A percentile compares a stretch with the other conserved stretches of the same genome.
Conservation (phyloP, 192 early-diverging fungal genomes). For the Coemansia sp. region DNA sequence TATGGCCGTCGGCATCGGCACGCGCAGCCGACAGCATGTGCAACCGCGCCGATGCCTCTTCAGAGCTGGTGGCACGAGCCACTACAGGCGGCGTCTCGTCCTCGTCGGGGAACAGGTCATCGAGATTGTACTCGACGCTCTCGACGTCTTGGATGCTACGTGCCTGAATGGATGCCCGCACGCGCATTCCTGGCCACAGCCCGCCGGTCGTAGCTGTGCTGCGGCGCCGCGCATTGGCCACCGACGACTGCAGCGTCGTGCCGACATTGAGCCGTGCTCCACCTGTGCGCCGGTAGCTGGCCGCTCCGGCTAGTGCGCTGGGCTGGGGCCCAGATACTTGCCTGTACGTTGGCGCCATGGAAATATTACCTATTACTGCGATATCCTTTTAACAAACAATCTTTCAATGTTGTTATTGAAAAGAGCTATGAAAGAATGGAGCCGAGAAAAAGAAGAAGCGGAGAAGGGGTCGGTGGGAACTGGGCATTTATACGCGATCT, state of each 20-base stretch:
- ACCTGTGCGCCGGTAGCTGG: slow-evolving; percentile 2
- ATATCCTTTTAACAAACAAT: no score
- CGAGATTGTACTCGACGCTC: slow-evolving; percentile 47
- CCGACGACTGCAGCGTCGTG: slow-evolving; percentile 40
- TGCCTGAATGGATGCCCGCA: slow-evolving; percentile 2
- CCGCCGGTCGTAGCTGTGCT: slow-evolving; percentile 27
- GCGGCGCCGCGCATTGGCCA: slow-evolving; percentile 19
- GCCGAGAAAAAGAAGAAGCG: no score
- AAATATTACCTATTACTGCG: no score
- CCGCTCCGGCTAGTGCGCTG: no score
- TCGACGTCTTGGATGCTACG: slow-evolving; percentile 11
- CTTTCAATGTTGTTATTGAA: no score
- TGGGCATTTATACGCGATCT: no score
- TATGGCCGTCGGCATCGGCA: slow-evolving; percentile 22
- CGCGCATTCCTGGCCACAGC: slow-evolving; percentile 6
- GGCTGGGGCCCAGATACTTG: no score
- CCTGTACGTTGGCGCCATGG: no score
- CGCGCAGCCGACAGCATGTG: slow-evolving; percentile 39
- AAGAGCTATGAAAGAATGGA: no score
- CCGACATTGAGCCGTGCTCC: slow-evolving; percentile 25
- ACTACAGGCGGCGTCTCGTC: slow-evolving; percentile 22
- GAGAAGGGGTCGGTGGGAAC: no score
- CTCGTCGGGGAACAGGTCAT: slow-evolving; percentile 34
- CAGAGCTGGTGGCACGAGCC: slow-evolving; percentile 19
- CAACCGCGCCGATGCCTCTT: slow-evolving; percentile 24